Evolutionary conservation across 352 stramenopile genomes (phyloP).

Genomic region (Phytophthora pini): DNA sequence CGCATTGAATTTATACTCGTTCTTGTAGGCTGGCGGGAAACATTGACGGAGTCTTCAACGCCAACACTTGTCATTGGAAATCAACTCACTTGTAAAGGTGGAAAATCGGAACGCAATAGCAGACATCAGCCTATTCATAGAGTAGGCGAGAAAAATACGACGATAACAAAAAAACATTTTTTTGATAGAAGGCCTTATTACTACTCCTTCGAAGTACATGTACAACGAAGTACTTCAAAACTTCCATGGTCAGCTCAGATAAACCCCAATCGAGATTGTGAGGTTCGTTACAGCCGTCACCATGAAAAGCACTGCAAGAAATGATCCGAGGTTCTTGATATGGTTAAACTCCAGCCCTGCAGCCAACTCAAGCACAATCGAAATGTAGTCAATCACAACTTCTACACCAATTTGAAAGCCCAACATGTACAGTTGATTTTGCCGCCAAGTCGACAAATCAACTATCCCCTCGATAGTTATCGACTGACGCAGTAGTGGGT

Average conservation of each 20-base stretch:
- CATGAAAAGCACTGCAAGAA: conserved; percentile 21
- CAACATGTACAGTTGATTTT: conserved; percentile 14
- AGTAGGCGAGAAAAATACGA: neutral
- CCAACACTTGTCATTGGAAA: no score
- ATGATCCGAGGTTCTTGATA: conserved; percentile 13
- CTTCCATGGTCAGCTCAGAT: neutral
- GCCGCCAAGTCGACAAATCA: neutral
- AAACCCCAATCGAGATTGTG: conserved; percentile 7
- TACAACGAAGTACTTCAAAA: no score
- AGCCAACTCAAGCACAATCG: conserved; percentile 32
- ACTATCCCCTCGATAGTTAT: neutral
- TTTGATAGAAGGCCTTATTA: no score
- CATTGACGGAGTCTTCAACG: no score
- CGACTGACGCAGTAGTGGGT: conserved; percentile 11
- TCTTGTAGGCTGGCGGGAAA: no score
- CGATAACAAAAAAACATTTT: no score
- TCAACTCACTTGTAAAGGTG: no score
- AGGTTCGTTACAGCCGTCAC: conserved; percentile 17
- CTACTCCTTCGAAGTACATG: no score
- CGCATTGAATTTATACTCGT: no score
- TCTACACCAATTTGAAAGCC: conserved; percentile 31
- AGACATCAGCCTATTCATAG: neutral
- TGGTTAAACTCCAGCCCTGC: conserved; percentile 16
- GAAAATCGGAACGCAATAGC: no score
- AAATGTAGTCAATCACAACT: conserved; percentile 29